Percentiles rank a stretch among this genome's conserved stretches.
phyloP scores from a whole-genome alignment of 441 rosid species.

The Sinapis alba region DNA sequence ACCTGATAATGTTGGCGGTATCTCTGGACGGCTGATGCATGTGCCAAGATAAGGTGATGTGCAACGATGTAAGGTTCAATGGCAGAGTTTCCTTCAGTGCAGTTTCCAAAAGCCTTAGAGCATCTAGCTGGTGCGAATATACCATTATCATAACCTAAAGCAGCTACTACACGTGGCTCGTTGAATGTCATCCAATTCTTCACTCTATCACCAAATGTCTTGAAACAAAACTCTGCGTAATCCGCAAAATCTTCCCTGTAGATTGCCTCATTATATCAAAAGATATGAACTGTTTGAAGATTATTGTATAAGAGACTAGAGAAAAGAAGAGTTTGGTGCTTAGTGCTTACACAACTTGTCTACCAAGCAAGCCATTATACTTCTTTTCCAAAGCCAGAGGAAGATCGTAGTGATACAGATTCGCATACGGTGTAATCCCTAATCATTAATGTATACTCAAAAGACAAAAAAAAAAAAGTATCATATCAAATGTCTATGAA shows the following conservation, averaged over 20 bases:
- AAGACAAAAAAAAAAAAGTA: background rate
- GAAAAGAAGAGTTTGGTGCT: conserved; percentile 32
- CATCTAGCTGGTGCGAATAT: conserved; percentile 86
- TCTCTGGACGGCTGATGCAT: conserved; percentile 77
- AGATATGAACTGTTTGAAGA: background rate
- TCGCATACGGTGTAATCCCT: conserved; percentile 92
- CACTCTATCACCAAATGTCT: conserved; percentile 84
- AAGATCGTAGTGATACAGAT: conserved; percentile 85
- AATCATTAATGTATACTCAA: conserved; percentile 15
- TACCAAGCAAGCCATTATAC: conserved; percentile 69
- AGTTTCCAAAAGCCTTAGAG: conserved; percentile 80
- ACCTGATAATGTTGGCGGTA: conserved; percentile 79
- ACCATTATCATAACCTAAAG: conserved; percentile 87
- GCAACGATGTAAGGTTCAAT: conserved; percentile 88
- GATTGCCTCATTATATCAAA: background rate
- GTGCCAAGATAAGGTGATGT: conserved; percentile 82
- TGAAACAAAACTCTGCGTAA: conserved; percentile 89
- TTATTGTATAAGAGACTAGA: background rate
- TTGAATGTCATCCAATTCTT: conserved; percentile 97
- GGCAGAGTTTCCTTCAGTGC: conserved; percentile 75
- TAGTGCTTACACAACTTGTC: conserved; percentile 75
- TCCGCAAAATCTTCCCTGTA: conserved; percentile 85
- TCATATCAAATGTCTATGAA: background rate
- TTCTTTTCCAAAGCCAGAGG: conserved; percentile 79
- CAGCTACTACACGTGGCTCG: conserved; percentile 92